These are phyloP conservation scores for Rostrohypoxylon terebratum DNA, from an alignment of 495 filamentous ascomycete genomes.

Conservation along the genomic window DNA sequence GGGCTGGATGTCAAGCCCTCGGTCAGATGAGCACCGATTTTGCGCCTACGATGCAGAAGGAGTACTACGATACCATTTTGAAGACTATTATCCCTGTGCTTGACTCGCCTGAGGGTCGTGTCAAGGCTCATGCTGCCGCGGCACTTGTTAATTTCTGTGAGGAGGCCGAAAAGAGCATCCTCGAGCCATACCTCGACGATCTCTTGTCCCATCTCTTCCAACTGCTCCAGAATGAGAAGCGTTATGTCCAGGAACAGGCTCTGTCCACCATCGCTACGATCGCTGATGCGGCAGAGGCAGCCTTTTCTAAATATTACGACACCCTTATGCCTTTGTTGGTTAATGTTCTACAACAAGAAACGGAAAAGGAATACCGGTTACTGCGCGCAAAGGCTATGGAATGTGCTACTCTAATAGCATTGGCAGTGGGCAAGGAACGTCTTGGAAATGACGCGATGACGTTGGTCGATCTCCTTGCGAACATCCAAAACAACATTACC, in stretches of 20 bases:
- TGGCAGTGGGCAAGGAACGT: constrained; percentile 93
- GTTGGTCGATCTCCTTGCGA: constrained; percentile 85
- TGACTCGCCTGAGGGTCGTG: constrained; percentile 87
- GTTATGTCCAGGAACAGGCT: constrained; percentile 98
- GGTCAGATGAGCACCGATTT: constrained; percentile 99
- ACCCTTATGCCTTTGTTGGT: constrained; percentile 95
- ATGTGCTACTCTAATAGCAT: constrained; percentile 95
- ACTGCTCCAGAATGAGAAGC: constrained; percentile 87
- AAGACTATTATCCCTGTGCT: constrained; percentile 93
- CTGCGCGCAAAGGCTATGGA: constrained; percentile 99
- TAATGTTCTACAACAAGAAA: constrained; percentile 85
- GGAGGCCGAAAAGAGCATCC: constrained; percentile 90
- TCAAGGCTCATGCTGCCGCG: constrained; percentile 96
- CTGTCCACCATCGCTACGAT: constrained; percentile 98
- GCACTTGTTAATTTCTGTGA: constrained; percentile 99
- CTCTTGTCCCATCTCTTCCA: constrained; percentile 84
- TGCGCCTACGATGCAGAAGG: constrained; percentile 97
- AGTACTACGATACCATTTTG: constrained; percentile 87
- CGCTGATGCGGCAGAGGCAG: constrained; percentile 94
- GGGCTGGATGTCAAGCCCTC: constrained; percentile 98
- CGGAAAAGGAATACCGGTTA: constrained; percentile 90
- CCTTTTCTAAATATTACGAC: constrained; percentile 96
- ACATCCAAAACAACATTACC: constrained; percentile 86
- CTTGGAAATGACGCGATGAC: constrained; percentile 88
- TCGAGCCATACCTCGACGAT: constrained; percentile 94